phyloP scores from a whole-genome alignment of 78 protist species.

The Dictyostelium firmibasis region DNA sequence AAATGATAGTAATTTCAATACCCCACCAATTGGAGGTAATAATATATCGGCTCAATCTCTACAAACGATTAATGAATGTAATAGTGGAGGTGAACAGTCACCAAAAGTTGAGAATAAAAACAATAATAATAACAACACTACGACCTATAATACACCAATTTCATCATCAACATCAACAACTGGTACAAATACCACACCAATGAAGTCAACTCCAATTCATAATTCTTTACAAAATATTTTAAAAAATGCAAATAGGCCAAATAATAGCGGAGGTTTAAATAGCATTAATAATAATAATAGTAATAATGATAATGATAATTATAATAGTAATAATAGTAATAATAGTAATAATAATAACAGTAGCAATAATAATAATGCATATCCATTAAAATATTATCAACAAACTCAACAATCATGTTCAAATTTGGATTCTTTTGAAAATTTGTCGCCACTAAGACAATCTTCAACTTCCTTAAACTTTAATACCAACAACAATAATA shows the following conservation, averaged over 20 bases:
- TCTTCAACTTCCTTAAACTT: neutral
- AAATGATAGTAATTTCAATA: neutral
- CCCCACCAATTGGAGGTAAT: neutral
- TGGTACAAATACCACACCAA: neutral
- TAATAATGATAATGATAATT: neutral
- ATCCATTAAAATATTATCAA: neutral
- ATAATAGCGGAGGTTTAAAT: no score
- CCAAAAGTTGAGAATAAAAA: neutral
- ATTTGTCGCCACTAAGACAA: neutral
- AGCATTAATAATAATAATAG: neutral
- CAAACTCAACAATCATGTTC: neutral
- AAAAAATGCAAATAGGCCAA: neutral
- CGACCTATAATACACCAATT: neutral
- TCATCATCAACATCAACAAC: neutral
- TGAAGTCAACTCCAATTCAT: neutral
- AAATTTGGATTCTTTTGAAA: neutral
- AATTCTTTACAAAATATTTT: neutral
- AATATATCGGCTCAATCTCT: neutral
- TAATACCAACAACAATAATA: neutral
- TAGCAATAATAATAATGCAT: neutral
- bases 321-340: neutral
- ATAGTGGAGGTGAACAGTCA: neutral
- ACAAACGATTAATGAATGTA: neutral
- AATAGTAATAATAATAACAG: neutral
- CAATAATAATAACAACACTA: neutral